These are phyloP conservation scores for Tulasnella sp. DNA, from an alignment of 768 basidiomycete genomes.

Conservation along the genomic window DNA sequence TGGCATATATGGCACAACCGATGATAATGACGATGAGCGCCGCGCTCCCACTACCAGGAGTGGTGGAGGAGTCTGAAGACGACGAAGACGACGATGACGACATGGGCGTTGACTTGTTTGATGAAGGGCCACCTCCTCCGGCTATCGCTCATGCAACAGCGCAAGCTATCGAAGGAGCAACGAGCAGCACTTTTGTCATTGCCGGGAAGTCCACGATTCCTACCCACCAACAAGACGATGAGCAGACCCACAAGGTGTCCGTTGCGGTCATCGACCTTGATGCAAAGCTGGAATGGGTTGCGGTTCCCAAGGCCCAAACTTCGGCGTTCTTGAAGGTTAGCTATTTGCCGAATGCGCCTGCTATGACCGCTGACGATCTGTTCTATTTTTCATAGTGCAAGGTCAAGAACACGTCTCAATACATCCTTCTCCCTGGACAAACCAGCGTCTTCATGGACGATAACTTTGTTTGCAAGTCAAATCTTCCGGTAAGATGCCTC, in stretches of 20 bases:
- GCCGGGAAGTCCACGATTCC: constrained; percentile 17
- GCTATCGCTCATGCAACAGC: not conserved
- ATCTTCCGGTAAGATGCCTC: constrained; percentile 11
- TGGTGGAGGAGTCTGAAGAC: not conserved
- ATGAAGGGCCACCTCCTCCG: not conserved
- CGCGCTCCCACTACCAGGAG: too few relatives aligned
- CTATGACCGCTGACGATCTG: not conserved
- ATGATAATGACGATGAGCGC: not conserved
- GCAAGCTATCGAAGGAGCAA: constrained; percentile 12
- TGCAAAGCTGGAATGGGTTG: constrained; percentile 22
- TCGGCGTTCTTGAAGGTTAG: constrained; percentile 7
- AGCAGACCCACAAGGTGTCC: constrained; percentile 14
- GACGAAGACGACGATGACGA: too few relatives aligned
- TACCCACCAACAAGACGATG: not conserved
- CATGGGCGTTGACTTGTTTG: not conserved
- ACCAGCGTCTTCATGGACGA: constrained; percentile 24
- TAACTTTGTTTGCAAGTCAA: constrained; percentile 23
- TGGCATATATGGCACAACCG: not conserved
- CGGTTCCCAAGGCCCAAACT: constrained; percentile 16
- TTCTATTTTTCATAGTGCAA: too few relatives aligned
- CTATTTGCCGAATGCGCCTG: not conserved
- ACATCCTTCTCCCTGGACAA: constrained; percentile 18
- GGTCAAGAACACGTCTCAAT: constrained; percentile 14
- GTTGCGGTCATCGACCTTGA: constrained; percentile 17
- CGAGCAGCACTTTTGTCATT: constrained; percentile 19